A percentile compares a stretch with the other conserved stretches of the same genome.
Evolutionary conservation across 495 filamentous ascomycete species (phyloP).

Genomic region (Penicillium herquei): DNA sequence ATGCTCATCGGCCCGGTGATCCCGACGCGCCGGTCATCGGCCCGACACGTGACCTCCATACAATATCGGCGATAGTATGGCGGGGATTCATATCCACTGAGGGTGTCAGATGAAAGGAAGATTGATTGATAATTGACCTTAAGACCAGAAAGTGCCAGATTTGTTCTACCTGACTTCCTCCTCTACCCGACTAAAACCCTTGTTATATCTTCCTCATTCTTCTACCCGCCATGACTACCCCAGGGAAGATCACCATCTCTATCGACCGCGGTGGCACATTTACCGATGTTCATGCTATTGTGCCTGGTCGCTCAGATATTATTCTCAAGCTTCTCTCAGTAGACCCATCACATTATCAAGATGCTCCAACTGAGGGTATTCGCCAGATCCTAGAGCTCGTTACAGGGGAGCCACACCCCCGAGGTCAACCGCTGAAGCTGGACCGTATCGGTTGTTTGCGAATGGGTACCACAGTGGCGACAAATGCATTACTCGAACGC

Average conservation of each 20-base stretch:
- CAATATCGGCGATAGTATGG: neutral
- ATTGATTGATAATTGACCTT: too few species aligned
- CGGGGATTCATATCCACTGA: neutral
- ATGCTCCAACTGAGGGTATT: constrained; percentile 90
- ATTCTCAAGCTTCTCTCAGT: constrained; percentile 90
- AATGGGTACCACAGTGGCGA: constrained; percentile 89
- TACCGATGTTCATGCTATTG: constrained; percentile 60
- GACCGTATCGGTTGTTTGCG: constrained; percentile 77
- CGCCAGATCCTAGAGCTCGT: constrained; percentile 85
- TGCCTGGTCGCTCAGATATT: constrained; percentile 60
- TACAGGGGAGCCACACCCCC: constrained; percentile 68
- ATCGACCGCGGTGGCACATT: constrained; percentile 65
- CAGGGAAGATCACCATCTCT: constrained; percentile 42
- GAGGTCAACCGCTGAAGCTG: constrained; percentile 81
- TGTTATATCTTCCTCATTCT: neutral
- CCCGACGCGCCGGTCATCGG: constrained; percentile 22
- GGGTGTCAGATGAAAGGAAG: too few species aligned
- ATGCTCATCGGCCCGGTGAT: constrained; percentile 20
- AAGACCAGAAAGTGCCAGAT: too few species aligned
- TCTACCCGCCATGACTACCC: constrained; percentile 23
- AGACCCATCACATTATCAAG: constrained; percentile 82
- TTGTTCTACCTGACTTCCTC: neutral
- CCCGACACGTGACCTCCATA: constrained; percentile 33
- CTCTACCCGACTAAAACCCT: neutral
- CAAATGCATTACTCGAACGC: constrained; percentile 87